These are phyloP conservation scores for Volvariella surrecta DNA, from an alignment of 1,284 basidiomycete species.

Conservation along the genomic window DNA sequence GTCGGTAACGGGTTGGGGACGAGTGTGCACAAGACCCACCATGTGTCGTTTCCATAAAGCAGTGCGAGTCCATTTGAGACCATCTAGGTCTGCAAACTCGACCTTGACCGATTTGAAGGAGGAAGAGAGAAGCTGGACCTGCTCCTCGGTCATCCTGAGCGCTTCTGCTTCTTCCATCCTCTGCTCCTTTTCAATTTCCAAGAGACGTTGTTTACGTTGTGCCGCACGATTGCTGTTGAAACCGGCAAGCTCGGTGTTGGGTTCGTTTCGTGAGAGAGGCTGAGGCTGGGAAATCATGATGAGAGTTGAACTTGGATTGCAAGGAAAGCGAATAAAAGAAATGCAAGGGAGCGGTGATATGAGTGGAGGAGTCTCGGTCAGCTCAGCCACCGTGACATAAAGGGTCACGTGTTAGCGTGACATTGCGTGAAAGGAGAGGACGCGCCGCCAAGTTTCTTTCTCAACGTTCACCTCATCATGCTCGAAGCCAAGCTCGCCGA, in stretches of 20 bases:
- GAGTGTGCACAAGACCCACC: slow-evolving; percentile 2
- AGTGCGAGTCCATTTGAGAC: slow-evolving; percentile 16
- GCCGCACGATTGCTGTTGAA: slow-evolving; percentile 13
- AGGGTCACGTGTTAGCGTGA: slow-evolving; percentile 3
- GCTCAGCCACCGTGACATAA: slow-evolving; percentile 2
- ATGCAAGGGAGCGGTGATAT: neutral
- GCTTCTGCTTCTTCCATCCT: slow-evolving; percentile 37
- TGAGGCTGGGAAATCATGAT: slow-evolving; percentile 8
- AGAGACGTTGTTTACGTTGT: slow-evolving; percentile 22
- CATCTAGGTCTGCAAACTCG: slow-evolving; percentile 20
- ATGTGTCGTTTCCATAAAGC: slow-evolving; percentile 11
- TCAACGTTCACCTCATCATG: slow-evolving; percentile 36
- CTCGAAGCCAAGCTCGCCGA: slow-evolving; percentile 85
- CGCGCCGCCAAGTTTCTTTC: slow-evolving; percentile 11
- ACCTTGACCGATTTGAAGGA: slow-evolving; percentile 21
- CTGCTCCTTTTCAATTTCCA: slow-evolving; percentile 38
- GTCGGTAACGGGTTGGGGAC: too few relatives aligned
- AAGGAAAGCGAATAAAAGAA: slow-evolving; percentile 5
- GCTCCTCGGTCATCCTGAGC: slow-evolving; percentile 37
- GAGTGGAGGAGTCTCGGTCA: slow-evolving; percentile 1
- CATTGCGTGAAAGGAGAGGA: slow-evolving; percentile 2
- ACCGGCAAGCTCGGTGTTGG: too few relatives aligned
- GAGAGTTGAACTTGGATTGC: slow-evolving; percentile 14
- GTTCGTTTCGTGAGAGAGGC: too few relatives aligned
- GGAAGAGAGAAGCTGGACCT: slow-evolving; percentile 15